A percentile compares a stretch with the other conserved stretches of the same genome.
Evolutionary conservation across 306 rosid species (phyloP).

Genomic region (Prinsepia uniflora): DNA sequence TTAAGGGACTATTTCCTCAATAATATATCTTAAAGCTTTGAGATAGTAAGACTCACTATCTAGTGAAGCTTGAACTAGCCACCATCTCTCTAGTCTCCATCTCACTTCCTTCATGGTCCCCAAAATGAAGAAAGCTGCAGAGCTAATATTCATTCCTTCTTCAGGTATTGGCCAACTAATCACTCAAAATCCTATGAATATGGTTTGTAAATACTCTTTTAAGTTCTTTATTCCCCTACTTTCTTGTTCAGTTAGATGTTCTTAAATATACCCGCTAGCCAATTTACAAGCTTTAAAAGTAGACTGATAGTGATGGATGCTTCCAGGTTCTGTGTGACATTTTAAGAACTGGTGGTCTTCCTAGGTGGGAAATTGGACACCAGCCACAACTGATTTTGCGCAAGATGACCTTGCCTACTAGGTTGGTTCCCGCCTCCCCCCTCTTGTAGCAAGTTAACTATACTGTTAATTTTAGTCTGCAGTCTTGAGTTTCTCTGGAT

Average conservation of each 20-base stretch:
- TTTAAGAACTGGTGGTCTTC: slow-evolving; percentile 88
- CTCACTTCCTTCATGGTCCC: no score
- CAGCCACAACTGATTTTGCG: slow-evolving; percentile 74
- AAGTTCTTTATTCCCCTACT: neutral
- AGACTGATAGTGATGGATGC: slow-evolving; percentile 15
- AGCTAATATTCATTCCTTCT: slow-evolving; percentile 17
- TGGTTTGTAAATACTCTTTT: neutral
- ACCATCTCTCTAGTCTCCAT: neutral
- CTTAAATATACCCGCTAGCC: slow-evolving; percentile 13
- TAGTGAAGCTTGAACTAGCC: neutral
- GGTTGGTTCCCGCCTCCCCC: slow-evolving; percentile 43
- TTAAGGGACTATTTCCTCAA: neutral
- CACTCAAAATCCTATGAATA: neutral
- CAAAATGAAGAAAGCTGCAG: slow-evolving; percentile 16
- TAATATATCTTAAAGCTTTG: neutral
- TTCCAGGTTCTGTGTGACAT: slow-evolving; percentile 85
- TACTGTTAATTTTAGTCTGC: slow-evolving; percentile 14
- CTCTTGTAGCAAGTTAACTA: slow-evolving; percentile 4
- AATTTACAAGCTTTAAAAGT: neutral
- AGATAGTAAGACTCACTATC: neutral
- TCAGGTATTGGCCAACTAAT: slow-evolving; percentile 19
- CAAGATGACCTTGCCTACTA: slow-evolving; percentile 87
- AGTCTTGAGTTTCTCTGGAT: slow-evolving; percentile 20
- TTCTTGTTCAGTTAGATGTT: neutral
- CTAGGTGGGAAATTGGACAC: slow-evolving; percentile 58